Evolutionary conservation across 768 basidiomycete genomes (phyloP), one percentile per base, ranked within the genome.

Genomic region (Butyriboletus loyo): DNA sequence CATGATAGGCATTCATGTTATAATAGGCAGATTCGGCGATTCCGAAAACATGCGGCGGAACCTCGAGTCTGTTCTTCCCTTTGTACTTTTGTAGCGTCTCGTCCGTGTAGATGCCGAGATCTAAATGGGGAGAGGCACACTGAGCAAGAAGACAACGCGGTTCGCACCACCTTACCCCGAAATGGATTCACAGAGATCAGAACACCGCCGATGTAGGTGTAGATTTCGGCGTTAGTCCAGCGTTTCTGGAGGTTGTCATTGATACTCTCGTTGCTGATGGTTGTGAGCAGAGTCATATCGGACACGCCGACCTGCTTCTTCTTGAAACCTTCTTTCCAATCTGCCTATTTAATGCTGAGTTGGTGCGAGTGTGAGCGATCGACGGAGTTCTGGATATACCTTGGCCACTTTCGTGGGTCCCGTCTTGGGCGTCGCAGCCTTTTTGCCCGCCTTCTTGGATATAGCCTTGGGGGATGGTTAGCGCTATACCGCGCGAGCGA

Each of bases 271-370:
- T 99, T 97, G 70, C 90, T 93, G 77, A 98, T 98, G 45, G 92
- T 96, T 22, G 91, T 89, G 52, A 99, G 76, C 55, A 99, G 76
- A 9, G 97, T 99, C 97, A 99, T 99, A 78, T 99, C 97, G 38
- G 92, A 86, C 52, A 99, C 96, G 50, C 97, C 97, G 56, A 95
- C 87, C 72, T 92, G 88, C 75, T 98, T 98, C 86, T 98, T 99
- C 86, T 97, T 97, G 81, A 99, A 99, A 5, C 95, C 94, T 66
- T 98, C 96, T 73, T 96, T 96, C 96, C 96, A 99, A 69, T 98
- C 96, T 44, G 96, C 96, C 95, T 98, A 58, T 49, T 42, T 38
- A 27, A 37, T 21, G 21, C 7, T 52, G 42, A 50, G 55, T 60
- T 45, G 50, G 42, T 41, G 57, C 53, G 37, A 32, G 35, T 54